A percentile compares a stretch with the other conserved stretches of the same genome.
Conservation (phyloP, 2,329 filamentous ascomycete genomes). For the Nigrospora sphaerica region DNA sequence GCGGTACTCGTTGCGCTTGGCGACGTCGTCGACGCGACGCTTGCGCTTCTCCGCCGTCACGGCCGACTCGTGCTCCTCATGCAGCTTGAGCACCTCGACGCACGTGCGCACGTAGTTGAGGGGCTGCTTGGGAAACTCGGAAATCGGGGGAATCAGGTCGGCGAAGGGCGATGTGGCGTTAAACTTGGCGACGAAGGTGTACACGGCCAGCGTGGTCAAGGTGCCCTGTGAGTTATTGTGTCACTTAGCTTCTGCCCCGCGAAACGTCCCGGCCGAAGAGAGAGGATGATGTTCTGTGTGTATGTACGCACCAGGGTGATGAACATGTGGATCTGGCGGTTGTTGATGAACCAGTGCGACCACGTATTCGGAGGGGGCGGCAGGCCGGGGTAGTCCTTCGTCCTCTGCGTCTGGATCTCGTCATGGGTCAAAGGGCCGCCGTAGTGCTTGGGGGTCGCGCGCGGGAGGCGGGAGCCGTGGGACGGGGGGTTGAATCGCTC, state of each 20-base stretch:
- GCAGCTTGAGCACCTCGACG: slow-evolving; percentile 67
- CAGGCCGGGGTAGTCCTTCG: slow-evolving; percentile 77
- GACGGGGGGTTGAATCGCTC: slow-evolving; percentile 88
- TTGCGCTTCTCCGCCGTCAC: slow-evolving; percentile 65
- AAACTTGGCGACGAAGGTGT: slow-evolving; percentile 75
- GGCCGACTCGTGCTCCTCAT: slow-evolving; percentile 63
- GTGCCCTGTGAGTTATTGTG: slow-evolving; percentile 42
- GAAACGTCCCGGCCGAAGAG: neutral
- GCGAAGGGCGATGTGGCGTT: slow-evolving; percentile 69
- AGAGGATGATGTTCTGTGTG: neutral
- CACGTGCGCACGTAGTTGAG: slow-evolving; percentile 58
- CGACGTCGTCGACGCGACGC: slow-evolving; percentile 73
- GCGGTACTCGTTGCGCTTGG: slow-evolving; percentile 79
- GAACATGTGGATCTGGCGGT: slow-evolving; percentile 65
- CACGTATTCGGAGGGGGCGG: slow-evolving; percentile 79
- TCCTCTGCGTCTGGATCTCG: slow-evolving; percentile 59
- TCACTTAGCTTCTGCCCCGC: neutral
- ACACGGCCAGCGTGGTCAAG: slow-evolving; percentile 60
- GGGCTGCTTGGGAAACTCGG: slow-evolving; percentile 63
- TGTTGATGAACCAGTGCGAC: slow-evolving; percentile 79
- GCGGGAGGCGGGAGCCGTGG: slow-evolving; percentile 64
- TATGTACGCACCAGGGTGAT: slow-evolving; percentile 67
- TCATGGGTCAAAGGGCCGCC: slow-evolving; percentile 62
- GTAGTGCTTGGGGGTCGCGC: slow-evolving; percentile 56
- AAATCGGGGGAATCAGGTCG: slow-evolving; percentile 67